Conservation (phyloP, 768 basidiomycete genomes). For the Rhodosporidiobolus odoratus region DNA sequence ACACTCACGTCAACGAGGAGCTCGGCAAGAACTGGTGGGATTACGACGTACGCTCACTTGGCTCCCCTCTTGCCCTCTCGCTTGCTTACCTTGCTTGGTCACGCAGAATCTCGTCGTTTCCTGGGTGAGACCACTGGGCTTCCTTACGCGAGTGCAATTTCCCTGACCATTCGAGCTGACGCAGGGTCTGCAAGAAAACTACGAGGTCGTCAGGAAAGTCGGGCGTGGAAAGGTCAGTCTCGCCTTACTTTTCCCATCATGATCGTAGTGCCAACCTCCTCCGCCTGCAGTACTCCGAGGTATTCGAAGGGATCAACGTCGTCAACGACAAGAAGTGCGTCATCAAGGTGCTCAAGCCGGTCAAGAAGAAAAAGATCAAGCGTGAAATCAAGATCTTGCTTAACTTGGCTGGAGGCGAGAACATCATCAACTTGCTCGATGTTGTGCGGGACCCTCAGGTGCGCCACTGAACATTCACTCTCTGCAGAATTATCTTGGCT, state of each 20-base stretch:
- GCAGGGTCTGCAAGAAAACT: constrained; percentile 33
- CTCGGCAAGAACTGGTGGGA: constrained; percentile 24
- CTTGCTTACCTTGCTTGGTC: not conserved
- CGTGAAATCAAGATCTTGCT: constrained; percentile 39
- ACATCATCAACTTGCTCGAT: constrained; percentile 38
- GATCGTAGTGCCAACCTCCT: not conserved
- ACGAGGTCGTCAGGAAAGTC: constrained; percentile 34
- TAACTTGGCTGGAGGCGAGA: constrained; percentile 32
- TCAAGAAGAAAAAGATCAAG: constrained; percentile 40
- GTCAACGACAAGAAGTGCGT: constrained; percentile 37
- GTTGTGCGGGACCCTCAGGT: constrained; percentile 39
- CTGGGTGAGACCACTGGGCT: not conserved
- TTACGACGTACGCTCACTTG: not conserved
- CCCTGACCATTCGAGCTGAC: too few species aligned
- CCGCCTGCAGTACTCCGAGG: constrained; percentile 34
- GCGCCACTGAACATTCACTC: not conserved
- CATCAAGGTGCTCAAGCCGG: constrained; percentile 37
- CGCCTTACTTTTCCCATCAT: not conserved
- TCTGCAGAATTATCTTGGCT: too few species aligned
- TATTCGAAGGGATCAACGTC: constrained; percentile 37
- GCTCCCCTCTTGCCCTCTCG: not conserved
- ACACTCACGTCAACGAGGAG: constrained; percentile 38
- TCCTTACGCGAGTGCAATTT: not conserved
- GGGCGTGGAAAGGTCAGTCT: constrained; percentile 25
- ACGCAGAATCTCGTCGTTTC: not conserved